A percentile compares a stretch with the other conserved stretches of the same genome.
Conservation (phyloP, 169 alveolate species). For the Eimeria zaria region DNA sequence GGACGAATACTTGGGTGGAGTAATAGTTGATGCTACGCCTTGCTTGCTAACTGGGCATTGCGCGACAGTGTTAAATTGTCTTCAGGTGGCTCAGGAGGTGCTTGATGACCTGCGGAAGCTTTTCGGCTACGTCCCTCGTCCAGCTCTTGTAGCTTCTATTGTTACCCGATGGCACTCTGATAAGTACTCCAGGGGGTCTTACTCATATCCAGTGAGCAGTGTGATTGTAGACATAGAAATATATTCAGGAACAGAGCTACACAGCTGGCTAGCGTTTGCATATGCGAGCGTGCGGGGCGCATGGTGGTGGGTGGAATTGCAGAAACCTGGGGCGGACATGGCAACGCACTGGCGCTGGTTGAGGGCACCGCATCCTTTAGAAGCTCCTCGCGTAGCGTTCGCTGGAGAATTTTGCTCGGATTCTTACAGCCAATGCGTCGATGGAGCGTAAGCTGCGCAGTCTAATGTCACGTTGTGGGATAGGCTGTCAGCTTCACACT, state of each 20-base stretch:
- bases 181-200: slow-evolving; percentile 70
- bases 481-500: neutral
- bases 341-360: slow-evolving; percentile 78
- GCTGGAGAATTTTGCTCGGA: slow-evolving; percentile 83
- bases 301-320: neutral
- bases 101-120: slow-evolving; percentile 73
- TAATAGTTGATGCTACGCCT: neutral
- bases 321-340: slow-evolving; percentile 73
- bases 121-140: slow-evolving; percentile 74
- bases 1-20: neutral
- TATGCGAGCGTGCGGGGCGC: neutral
- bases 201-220: slow-evolving; percentile 80
- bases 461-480: neutral
- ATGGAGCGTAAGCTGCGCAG: slow-evolving; percentile 79
- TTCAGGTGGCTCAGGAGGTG: slow-evolving; percentile 81
- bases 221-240: neutral
- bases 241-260: neutral
- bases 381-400: slow-evolving; percentile 80
- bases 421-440: slow-evolving; percentile 82
- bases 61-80: neutral
- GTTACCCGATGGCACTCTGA: slow-evolving; percentile 84
- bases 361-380: slow-evolving; percentile 83
- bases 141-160: slow-evolving; percentile 65
- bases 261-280: neutral
- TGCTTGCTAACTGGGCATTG: neutral